Percentiles rank a stretch among this genome's conserved stretches.
These are phyloP conservation scores for Xylaria curta DNA, from an alignment of 495 filamentous ascomycete genomes.

Conservation along the genomic window DNA sequence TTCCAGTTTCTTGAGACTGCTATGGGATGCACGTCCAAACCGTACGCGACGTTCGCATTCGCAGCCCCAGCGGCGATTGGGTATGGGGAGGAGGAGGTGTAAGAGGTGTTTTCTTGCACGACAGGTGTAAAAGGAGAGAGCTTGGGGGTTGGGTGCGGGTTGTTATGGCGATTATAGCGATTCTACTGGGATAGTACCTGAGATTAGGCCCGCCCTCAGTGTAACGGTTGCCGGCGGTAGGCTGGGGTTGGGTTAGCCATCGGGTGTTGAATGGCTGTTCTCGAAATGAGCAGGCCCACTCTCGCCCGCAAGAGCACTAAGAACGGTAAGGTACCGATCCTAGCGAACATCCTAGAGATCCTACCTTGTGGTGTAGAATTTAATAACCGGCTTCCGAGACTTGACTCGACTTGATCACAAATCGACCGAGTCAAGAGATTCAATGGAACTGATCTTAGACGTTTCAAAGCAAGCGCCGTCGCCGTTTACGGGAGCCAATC, in stretches of 20 bases:
- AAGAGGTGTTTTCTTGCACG: constrained; percentile 20
- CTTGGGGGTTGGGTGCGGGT: constrained; percentile 13
- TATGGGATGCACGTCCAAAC: constrained; percentile 2
- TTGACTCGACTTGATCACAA: not conserved
- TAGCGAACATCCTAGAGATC: not conserved
- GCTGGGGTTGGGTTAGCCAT: constrained; percentile 13
- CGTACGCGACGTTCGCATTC: constrained; percentile 17
- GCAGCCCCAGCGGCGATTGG: constrained; percentile 13
- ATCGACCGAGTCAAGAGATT: constrained; percentile 1
- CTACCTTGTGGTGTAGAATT: not conserved
- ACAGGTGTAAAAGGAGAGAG: constrained; percentile 18
- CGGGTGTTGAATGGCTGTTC: constrained; percentile 11
- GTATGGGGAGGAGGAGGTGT: constrained; percentile 14
- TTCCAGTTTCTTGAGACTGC: constrained; percentile 6
- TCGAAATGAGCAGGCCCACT: constrained; percentile 27
- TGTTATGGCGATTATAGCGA: constrained; percentile 20
- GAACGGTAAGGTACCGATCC: constrained; percentile 25
- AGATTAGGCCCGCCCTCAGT: constrained; percentile 24
- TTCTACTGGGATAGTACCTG: constrained; percentile 22
- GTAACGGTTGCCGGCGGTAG: constrained; percentile 21
- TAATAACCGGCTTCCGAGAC: constrained; percentile 2
- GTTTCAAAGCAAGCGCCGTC: not conserved
- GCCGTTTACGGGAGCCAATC: not conserved
- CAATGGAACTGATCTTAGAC: not conserved
- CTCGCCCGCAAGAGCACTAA: constrained; percentile 10